Conservation (phyloP, 176 grass and related monocot genomes). For the Lolium rigidum region DNA sequence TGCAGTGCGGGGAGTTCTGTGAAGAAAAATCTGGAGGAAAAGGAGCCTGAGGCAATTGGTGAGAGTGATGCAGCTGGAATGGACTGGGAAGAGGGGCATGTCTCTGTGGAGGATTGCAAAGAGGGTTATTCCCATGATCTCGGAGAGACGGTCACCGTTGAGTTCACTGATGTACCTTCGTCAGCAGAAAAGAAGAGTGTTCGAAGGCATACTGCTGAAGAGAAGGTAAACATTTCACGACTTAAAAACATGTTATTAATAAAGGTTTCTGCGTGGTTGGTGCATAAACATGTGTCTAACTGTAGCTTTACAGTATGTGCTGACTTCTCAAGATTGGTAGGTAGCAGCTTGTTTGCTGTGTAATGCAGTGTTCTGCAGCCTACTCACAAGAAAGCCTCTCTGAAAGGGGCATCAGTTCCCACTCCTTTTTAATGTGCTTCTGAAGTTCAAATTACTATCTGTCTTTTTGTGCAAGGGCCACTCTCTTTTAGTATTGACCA, state of each 20-base stretch:
- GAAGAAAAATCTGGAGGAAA: conserved; percentile 40
- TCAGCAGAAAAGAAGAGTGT: conserved; percentile 62
- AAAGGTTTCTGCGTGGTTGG: not conserved
- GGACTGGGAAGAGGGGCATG: conserved; percentile 91
- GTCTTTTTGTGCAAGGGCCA: no score
- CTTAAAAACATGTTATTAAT: not conserved
- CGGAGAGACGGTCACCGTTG: conserved; percentile 70
- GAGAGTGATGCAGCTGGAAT: conserved; percentile 54
- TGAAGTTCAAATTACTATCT: no score
- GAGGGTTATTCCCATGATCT: conserved; percentile 63
- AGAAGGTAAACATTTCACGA: conserved; percentile 60
- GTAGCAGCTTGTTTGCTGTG: not conserved
- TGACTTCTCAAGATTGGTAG: conserved; percentile 18
- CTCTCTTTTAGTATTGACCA: not conserved
- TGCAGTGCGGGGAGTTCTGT: not conserved
- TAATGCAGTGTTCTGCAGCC: not conserved
- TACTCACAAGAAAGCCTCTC: no score
- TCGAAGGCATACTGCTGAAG: conserved; percentile 69
- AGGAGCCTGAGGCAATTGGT: conserved; percentile 3
- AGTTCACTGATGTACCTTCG: conserved; percentile 76
- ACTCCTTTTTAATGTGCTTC: no score
- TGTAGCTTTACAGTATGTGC: not conserved
- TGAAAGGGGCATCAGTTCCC: no score
- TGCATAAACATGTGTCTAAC: not conserved
- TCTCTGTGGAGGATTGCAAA: conserved; percentile 46